These are phyloP conservation scores for Thecaphora thlaspeos DNA, from an alignment of 1,284 basidiomycete genomes.

Conservation along the genomic window DNA sequence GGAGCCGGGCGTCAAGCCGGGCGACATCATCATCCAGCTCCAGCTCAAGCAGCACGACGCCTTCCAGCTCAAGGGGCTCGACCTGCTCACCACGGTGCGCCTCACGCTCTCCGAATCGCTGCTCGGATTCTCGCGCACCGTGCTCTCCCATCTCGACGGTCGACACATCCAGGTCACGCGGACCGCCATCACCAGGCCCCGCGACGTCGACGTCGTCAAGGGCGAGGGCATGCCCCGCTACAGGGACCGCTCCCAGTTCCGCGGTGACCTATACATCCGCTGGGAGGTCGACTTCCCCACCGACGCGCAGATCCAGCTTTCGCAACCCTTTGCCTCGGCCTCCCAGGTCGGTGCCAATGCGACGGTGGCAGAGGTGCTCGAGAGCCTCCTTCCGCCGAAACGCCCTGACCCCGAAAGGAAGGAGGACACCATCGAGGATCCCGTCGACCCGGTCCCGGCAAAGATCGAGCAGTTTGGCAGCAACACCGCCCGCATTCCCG, in stretches of 20 bases:
- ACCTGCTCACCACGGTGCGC: slow-evolving; percentile 70
- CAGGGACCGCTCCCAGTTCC: slow-evolving; percentile 25
- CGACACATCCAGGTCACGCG: slow-evolving; percentile 40
- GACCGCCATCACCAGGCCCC: slow-evolving; percentile 41
- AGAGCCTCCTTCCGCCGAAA: slow-evolving; percentile 32
- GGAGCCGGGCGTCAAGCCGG: slow-evolving; percentile 42
- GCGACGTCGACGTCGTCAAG: slow-evolving; percentile 41
- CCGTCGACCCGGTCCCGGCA: slow-evolving; percentile 18
- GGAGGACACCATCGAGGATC: slow-evolving; percentile 24
- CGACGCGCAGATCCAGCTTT: slow-evolving; percentile 25
- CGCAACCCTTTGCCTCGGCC: neutral
- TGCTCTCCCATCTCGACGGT: slow-evolving; percentile 54
- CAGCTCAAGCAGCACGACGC: slow-evolving; percentile 69
- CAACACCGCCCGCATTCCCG: slow-evolving; percentile 26
- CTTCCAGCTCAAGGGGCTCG: slow-evolving; percentile 76
- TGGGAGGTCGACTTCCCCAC: slow-evolving; percentile 53
- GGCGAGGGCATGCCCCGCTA: slow-evolving; percentile 54
- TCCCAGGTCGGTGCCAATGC: slow-evolving; percentile 3
- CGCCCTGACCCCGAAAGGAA: slow-evolving; percentile 28
- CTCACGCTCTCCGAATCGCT: slow-evolving; percentile 46
- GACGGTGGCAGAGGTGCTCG: slow-evolving; percentile 18
- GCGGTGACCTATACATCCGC: slow-evolving; percentile 46
- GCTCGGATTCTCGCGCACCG: slow-evolving; percentile 48
- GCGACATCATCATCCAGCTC: slow-evolving; percentile 74
- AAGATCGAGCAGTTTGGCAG: slow-evolving; percentile 33